phyloP scores from a whole-genome alignment of 1,139 yeast genomes.

The Pneumocystis wakefieldiae region DNA sequence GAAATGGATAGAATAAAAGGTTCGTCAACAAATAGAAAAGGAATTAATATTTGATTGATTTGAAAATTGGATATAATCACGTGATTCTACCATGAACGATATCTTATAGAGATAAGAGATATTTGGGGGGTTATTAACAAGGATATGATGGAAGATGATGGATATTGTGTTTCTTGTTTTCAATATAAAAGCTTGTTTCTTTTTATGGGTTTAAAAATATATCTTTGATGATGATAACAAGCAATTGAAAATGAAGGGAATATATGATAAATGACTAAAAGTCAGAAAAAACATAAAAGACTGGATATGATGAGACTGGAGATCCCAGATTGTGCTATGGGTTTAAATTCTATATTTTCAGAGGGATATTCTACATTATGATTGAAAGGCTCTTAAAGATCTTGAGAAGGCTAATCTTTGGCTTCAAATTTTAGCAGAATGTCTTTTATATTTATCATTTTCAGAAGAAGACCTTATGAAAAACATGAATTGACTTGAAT shows the following conservation, averaged over 20 bases:
- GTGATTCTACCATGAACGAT: too few relatives aligned
- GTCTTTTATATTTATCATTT: constrained; percentile 12
- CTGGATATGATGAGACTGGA: background rate
- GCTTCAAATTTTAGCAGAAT: constrained; percentile 10
- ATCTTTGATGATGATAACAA: background rate
- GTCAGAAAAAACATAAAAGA: background rate
- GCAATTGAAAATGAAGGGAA: background rate
- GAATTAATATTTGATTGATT: too few relatives aligned
- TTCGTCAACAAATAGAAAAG: too few relatives aligned
- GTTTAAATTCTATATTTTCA: background rate
- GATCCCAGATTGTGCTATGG: background rate
- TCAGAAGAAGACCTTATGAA: constrained; percentile 9
- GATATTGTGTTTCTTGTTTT: too few relatives aligned
- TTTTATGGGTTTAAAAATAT: background rate
- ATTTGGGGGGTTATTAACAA: too few relatives aligned
- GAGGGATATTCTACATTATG: background rate
- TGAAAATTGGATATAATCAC: too few relatives aligned
- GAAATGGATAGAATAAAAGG: too few relatives aligned
- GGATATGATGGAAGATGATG: too few relatives aligned
- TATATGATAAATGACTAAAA: background rate
- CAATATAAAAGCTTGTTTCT: background rate
- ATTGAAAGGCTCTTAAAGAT: constrained; percentile 12
- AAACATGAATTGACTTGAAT: constrained; percentile 15
- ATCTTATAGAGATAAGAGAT: too few relatives aligned
- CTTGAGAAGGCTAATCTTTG: constrained; percentile 13